Conservation (phyloP, 2,329 filamentous ascomycete genomes). For the Paraphaeosphaeria minitans region DNA sequence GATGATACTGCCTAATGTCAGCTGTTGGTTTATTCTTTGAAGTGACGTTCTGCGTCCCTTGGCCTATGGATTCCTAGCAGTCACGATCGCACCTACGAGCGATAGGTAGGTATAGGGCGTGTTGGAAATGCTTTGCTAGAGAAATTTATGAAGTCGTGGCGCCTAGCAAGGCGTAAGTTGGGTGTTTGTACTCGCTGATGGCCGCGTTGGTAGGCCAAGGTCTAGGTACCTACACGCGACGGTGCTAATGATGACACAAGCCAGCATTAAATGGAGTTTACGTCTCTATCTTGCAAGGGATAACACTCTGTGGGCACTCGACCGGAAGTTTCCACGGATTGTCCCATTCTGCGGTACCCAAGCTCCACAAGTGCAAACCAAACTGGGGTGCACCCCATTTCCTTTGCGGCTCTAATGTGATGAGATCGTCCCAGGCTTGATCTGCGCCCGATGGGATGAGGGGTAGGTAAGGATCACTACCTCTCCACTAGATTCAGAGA, state of each 20-base stretch:
- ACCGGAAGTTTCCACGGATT: too few relatives aligned
- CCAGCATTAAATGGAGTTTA: not conserved
- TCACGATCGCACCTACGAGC: slow-evolving; percentile 5
- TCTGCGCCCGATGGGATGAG: too few relatives aligned
- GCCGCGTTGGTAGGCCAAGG: slow-evolving; percentile 5
- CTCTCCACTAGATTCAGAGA: too few relatives aligned
- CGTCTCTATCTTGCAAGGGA: too few relatives aligned
- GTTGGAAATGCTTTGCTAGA: slow-evolving; percentile 2
- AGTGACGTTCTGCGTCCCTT: slow-evolving; percentile 6
- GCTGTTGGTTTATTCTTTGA: not conserved
- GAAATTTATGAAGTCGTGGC: slow-evolving; percentile 7
- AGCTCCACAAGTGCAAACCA: too few relatives aligned
- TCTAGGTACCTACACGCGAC: slow-evolving; percentile 3
- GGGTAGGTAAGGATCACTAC: too few relatives aligned
- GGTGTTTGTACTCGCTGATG: not conserved
- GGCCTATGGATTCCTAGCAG: slow-evolving; percentile 5
- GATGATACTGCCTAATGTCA: not conserved
- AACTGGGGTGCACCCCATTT: too few relatives aligned
- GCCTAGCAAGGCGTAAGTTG: slow-evolving; percentile 7
- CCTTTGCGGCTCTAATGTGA: too few relatives aligned
- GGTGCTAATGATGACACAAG: slow-evolving; percentile 9
- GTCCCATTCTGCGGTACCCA: too few relatives aligned
- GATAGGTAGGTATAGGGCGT: too few relatives aligned
- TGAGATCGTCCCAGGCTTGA: too few relatives aligned
- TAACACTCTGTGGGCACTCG: too few relatives aligned